Conservation (phyloP, 768 basidiomycete species). For the Lactifluus hygrophoroides region DNA sequence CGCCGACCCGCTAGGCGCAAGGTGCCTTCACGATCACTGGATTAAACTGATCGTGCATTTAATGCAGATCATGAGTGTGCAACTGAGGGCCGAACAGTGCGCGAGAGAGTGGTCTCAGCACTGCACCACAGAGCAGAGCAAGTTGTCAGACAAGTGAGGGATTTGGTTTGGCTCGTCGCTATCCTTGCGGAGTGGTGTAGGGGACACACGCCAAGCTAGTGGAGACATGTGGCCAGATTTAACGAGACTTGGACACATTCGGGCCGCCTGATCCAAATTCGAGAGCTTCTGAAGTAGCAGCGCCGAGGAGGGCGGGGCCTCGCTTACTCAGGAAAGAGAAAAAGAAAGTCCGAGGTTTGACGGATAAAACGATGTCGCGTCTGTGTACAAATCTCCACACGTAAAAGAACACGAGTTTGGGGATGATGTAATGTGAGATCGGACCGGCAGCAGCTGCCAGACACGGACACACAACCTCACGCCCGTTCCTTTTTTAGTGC, state of each 20-base stretch:
- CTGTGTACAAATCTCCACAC: background rate
- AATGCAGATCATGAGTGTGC: background rate
- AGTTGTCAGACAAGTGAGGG: too few relatives aligned
- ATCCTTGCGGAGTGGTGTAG: background rate
- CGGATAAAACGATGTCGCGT: background rate
- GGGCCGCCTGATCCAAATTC: background rate
- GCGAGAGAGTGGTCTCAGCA: background rate
- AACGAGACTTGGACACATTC: background rate
- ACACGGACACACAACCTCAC: too few relatives aligned
- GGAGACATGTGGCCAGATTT: background rate
- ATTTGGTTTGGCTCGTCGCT: background rate
- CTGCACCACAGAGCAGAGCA: background rate
- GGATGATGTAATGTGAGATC: too few relatives aligned
- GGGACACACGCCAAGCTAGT: background rate
- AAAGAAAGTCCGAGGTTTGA: background rate
- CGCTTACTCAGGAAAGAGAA: too few relatives aligned
- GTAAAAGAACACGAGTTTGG: slow-evolving; percentile 12
- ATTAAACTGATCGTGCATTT: background rate
- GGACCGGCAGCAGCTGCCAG: too few relatives aligned
- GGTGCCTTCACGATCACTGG: background rate
- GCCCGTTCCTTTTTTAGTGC: too few relatives aligned
- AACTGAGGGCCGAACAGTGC: background rate
- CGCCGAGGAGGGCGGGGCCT: background rate
- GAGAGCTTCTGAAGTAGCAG: background rate
- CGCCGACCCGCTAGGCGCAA: slow-evolving; percentile 2